phyloP scores from a whole-genome alignment of 2,329 filamentous ascomycete genomes.

The Diaporthe sp. region DNA sequence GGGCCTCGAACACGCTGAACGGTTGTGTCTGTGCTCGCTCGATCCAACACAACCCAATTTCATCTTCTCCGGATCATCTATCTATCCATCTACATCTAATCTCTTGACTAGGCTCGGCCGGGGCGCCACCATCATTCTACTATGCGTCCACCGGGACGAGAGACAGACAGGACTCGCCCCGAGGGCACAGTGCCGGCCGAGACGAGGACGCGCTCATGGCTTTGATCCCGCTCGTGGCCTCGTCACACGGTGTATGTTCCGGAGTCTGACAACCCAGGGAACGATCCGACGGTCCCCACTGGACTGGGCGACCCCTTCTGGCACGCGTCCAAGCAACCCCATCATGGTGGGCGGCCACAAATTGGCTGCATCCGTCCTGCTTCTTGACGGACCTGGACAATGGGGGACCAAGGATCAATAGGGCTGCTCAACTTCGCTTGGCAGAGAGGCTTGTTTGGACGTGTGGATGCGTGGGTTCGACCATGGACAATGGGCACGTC shows the following conservation, averaged over 20 bases:
- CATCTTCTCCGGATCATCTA: not conserved
- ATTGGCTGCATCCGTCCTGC: constrained; percentile 24
- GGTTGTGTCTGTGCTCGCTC: constrained; percentile 16
- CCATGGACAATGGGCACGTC: constrained; percentile 2
- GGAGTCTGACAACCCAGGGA: constrained; percentile 1
- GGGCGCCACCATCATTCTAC: constrained; percentile 10
- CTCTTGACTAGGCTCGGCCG: constrained; percentile 16
- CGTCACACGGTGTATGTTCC: constrained; percentile 12
- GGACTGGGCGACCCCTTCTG: not conserved
- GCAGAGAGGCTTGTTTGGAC: constrained; percentile 14
- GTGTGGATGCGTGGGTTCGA: not conserved
- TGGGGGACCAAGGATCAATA: not conserved
- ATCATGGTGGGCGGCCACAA: not conserved
- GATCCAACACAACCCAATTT: constrained; percentile 24
- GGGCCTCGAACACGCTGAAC: constrained; percentile 21
- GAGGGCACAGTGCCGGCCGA: not conserved
- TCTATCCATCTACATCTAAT: constrained; percentile 16
- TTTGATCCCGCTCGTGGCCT: constrained; percentile 1
- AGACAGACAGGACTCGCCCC: not conserved
- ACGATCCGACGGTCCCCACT: not conserved
- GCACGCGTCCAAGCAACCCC: not conserved
- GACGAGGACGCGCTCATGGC: constrained; percentile 3
- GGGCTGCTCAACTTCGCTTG: not conserved
- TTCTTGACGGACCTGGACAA: not conserved
- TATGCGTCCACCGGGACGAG: not conserved